Percentiles rank a stretch among this genome's conserved stretches.
phyloP scores from a whole-genome alignment of 345 rosid species.

The Acer yangbiense region DNA sequence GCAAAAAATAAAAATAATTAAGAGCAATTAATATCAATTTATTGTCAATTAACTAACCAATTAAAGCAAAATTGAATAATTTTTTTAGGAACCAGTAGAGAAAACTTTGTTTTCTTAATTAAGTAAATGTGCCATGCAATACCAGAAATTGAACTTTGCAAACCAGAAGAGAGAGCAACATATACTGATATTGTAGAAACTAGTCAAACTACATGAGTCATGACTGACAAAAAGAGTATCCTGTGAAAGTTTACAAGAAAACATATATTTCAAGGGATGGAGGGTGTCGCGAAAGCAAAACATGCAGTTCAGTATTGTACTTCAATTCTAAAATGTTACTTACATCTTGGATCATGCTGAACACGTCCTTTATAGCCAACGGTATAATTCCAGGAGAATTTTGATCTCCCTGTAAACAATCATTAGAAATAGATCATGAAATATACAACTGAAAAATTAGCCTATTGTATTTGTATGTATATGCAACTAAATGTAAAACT shows the following conservation, averaged over 20 bases:
- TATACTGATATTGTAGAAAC: background rate
- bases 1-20: background rate
- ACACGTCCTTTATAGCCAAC: conserved; percentile 95
- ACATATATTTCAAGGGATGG: background rate
- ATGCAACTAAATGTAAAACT: background rate
- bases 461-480: background rate
- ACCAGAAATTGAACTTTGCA: background rate
- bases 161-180: background rate
- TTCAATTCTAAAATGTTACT: conserved; percentile 29
- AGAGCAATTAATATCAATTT: background rate
- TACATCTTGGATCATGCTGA: conserved; percentile 98
- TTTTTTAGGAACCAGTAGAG: too few relatives aligned
- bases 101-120: too few relatives aligned
- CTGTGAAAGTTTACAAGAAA: background rate
- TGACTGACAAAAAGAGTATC: background rate
- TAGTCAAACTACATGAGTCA: background rate
- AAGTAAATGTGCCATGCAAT: background rate
- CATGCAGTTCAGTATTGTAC: background rate
- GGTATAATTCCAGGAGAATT: conserved; percentile 95
- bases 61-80: too few relatives aligned
- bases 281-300: background rate
- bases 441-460: background rate
- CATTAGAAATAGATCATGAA: conserved; percentile 4
- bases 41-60: background rate
- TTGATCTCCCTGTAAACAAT: conserved; percentile 84